Evolutionary conservation across 2,329 filamentous ascomycete species (phyloP), one percentile per base, ranked within the genome.

Genomic region (Trichophyton simii): DNA sequence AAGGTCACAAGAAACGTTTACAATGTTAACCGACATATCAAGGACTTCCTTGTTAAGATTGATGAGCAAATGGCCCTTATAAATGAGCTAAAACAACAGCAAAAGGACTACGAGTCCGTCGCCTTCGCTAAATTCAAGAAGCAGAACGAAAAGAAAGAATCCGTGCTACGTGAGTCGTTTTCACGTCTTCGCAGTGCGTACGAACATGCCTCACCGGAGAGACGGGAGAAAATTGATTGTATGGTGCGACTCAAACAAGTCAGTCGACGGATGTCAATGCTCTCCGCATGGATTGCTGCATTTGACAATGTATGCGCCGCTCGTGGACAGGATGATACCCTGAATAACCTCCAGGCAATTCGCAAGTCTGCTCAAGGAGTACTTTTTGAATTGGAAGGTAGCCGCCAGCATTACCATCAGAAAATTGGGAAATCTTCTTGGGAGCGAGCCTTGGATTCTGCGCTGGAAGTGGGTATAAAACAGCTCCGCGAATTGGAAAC

Each of bases 1-100:
- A 99, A 99, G 80, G 91, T 96, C 62, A 96, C 94, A n/a, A 86
- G 91, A 69, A 99, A 99, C 71, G 91, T 97, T 25, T 99, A 95
- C 78, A 99, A 99, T 73, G 94, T 99, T 65, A 96, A 99, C 73
- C 88, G 94, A 64, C 94, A 99, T 76, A 94, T 99, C 70, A 99
- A 99, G 78, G 94, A 99, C 75, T 99, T 96, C 76, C 77, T 99
- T 72, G 94, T 96, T 79, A 97, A 97, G 81, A 99, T 99, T 69
- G 92, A 99, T 71, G 94, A 99, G 76, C 92, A 99, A 73, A 91
- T 96, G 82, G 87, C 86, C n/a, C 76, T 96, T 70, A 99, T 99
- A 73, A 96, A 95, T 67, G 91, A 97, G 72, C 83, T 99, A 61
- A 91, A 94, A 76, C 88, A 88, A 28, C 89, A 96, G 72, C 90